Percentiles rank a stretch among this genome's conserved stretches.
phyloP scores from a whole-genome alignment of 192 early-diverging fungal genomes.

The Geranomyces michiganensis region DNA sequence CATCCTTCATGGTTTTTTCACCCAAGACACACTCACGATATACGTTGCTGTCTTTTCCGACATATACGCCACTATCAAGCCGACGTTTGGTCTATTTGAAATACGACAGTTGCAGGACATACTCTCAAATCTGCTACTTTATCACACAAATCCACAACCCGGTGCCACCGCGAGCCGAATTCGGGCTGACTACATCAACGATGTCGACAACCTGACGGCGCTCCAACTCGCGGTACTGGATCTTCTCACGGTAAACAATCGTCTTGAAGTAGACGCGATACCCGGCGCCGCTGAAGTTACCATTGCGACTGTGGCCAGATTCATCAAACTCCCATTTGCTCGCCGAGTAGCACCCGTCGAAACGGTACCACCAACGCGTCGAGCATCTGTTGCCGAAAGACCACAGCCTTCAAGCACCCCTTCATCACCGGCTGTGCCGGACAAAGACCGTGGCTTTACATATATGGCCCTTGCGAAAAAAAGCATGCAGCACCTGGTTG shows the following conservation, averaged over 20 bases:
- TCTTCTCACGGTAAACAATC: constrained; percentile 43
- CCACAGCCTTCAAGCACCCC: background rate
- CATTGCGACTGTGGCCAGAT: constrained; percentile 34
- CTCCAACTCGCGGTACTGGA: constrained; percentile 74
- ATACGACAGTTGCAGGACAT: constrained; percentile 53
- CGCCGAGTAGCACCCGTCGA: constrained; percentile 22
- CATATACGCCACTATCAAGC: constrained; percentile 60
- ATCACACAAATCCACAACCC: constrained; percentile 60
- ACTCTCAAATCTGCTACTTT: constrained; percentile 60
- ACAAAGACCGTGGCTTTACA: constrained; percentile 52
- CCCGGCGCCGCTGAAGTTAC: constrained; percentile 33
- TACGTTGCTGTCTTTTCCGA: constrained; percentile 66
- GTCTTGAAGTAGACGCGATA: constrained; percentile 34
- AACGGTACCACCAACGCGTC: constrained; percentile 3
- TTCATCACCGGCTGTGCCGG: constrained; percentile 19
- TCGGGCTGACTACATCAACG: constrained; percentile 46
- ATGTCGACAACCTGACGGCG: constrained; percentile 62
- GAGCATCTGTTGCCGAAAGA: background rate
- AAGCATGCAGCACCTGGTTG: constrained; percentile 55
- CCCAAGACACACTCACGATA: constrained; percentile 72
- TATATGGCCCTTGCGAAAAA: constrained; percentile 78
- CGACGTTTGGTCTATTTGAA: constrained; percentile 59
- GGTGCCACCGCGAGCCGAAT: constrained; percentile 43
- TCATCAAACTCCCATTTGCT: constrained; percentile 47
- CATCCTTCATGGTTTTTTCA: constrained; percentile 56